Conservation (phyloP, 257 asterid species). For the Knoxia roxburghii region DNA sequence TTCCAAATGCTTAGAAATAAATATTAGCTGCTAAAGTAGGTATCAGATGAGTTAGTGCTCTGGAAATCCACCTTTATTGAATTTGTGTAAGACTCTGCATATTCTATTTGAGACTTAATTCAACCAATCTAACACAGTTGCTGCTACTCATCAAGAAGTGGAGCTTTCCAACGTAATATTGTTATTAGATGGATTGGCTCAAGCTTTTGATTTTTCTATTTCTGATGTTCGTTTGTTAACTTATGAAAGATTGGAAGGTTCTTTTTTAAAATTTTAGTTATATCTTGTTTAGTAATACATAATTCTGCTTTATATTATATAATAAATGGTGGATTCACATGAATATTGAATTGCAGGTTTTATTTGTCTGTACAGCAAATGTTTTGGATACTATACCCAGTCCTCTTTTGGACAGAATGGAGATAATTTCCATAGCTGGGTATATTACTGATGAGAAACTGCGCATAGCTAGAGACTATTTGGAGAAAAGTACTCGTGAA, state of each 20-base stretch:
- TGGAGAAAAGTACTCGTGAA: slow-evolving; percentile 88
- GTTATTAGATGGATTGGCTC: neutral
- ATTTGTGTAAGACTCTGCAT: neutral
- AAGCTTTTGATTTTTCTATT: neutral
- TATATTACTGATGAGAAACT: slow-evolving; percentile 94
- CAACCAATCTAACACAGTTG: neutral
- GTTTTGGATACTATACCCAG: slow-evolving; percentile 82
- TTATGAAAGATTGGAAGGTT: neutral
- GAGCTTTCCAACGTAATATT: neutral
- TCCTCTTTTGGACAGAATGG: slow-evolving; percentile 99
- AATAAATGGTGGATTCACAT: too few species aligned
- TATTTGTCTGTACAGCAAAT: slow-evolving; percentile 95
- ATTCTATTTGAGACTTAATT: neutral
- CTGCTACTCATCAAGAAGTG: too few species aligned
- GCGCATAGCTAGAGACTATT: slow-evolving; percentile 96
- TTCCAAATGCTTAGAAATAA: neutral
- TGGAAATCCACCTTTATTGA: neutral
- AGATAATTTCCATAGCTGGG: slow-evolving; percentile 92
- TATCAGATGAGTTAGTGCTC: neutral
- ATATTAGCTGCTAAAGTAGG: neutral
- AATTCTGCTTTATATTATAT: neutral
- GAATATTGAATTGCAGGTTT: slow-evolving; percentile 54
- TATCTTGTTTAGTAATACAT: neutral
- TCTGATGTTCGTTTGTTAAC: neutral
- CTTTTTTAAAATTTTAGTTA: neutral